Evolutionary conservation across 1,284 basidiomycete genomes (phyloP), one percentile per base, ranked within the genome.

Genomic region (Taiwanofungus camphoratus): DNA sequence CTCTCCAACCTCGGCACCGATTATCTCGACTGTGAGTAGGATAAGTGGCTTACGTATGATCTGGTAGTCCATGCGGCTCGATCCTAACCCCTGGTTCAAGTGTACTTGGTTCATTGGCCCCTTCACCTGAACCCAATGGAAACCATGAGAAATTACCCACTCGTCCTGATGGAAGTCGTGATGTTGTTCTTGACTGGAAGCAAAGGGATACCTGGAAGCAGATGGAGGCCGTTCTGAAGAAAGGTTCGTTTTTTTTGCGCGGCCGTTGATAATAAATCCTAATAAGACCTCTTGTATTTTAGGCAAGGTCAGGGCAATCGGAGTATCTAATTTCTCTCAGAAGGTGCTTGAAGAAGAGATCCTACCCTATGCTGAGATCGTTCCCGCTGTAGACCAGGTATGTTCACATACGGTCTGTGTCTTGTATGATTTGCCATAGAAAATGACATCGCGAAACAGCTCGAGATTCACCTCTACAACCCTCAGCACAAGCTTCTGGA

Each of bases 61-160:
- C n/a, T n/a, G n/a, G n/a, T 33, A 13, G 11, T 33, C 29, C 20
- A 33, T 26, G 47, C 37, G 23, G 12, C 8, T 1, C 15, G 3
- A 33, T 11, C 12, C 16, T 30, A 12, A 31, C 47, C 29, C 7
- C 12, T 19, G 7, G 21, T 22, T 27, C 24, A 46, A 83, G 82
- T 87, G 41, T 83, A 85, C 58, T 76, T 90, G 36, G 67, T 92
- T 36, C 88, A 92, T 65, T 92, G 90, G 89, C 90, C 90, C 2
- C 69, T 92, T 27, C 70, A 83, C 19, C 61, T 91, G 52, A 85
- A 86, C 59, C 77, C 80, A 77, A 81, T 29, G 88, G 85, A 12
- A 87, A 85, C 60, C 77, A 88, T 62, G 77, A 75, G 9, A 60
- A 75, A 35, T 76, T 89, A 65, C 87, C 85, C 8, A 76, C 68